These are phyloP conservation scores for Petunia axillaris DNA, from an alignment of 257 asterid genomes.

Conservation along the genomic window DNA sequence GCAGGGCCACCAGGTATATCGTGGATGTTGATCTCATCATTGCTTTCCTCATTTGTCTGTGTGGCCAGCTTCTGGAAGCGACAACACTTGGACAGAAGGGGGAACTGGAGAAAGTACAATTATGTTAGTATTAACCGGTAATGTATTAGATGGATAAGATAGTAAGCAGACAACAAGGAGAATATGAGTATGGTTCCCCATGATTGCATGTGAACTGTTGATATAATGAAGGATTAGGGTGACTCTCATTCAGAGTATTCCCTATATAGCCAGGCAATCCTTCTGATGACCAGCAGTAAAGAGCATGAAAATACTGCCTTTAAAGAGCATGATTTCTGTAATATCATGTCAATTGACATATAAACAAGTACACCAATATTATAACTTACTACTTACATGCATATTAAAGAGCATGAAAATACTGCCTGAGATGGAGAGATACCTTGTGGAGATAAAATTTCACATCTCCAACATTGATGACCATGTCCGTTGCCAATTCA, in stretches of 20 bases:
- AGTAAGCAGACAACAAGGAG: slow-evolving; percentile 8
- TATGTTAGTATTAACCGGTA: slow-evolving; percentile 24
- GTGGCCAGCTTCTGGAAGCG: slow-evolving; percentile 67
- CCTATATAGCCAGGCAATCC: neutral
- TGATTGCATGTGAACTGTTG: neutral
- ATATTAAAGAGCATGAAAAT: neutral
- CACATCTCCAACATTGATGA: slow-evolving; percentile 48
- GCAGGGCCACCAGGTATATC: slow-evolving; percentile 87
- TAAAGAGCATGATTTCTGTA: neutral
- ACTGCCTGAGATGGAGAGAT: neutral
- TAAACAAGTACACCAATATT: neutral
- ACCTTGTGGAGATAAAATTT: slow-evolving; percentile 62
- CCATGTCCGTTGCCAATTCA: slow-evolving; percentile 49
- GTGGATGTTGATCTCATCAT: slow-evolving; percentile 52
- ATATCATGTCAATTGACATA: slow-evolving; percentile 4
- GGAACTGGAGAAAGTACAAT: slow-evolving; percentile 53
- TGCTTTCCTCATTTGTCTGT: slow-evolving; percentile 41
- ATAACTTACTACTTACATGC: neutral
- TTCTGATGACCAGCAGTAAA: neutral
- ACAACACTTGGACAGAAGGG: slow-evolving; percentile 73
- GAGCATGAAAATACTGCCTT: neutral
- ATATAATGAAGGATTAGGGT: slow-evolving; percentile 2
- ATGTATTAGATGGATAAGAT: neutral
- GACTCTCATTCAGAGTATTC: neutral
- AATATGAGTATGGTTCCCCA: neutral